Conservation (phyloP, 2,329 filamentous ascomycete species). For the Cytospora schulzeri region DNA sequence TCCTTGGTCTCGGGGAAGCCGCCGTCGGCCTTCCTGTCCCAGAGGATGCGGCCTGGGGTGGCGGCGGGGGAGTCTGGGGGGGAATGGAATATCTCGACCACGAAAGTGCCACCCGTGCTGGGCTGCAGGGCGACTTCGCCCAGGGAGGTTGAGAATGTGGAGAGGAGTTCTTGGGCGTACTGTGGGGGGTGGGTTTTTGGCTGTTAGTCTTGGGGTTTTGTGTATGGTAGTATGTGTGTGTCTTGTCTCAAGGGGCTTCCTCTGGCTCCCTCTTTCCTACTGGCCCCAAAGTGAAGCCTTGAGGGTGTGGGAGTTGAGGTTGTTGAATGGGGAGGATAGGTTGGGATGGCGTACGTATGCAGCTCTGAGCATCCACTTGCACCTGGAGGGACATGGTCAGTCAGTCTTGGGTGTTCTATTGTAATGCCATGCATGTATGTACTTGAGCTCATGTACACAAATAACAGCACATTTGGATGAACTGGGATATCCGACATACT, state of each 20-base stretch:
- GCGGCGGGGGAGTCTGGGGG: slow-evolving; percentile 26
- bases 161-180: slow-evolving; percentile 94
- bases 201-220: background rate
- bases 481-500: slow-evolving; percentile 6
- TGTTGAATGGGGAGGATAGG: slow-evolving; percentile 4
- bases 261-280: background rate
- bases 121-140: slow-evolving; percentile 89
- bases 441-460: background rate
- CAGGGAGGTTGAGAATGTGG: slow-evolving; percentile 81
- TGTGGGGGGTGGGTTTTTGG: slow-evolving; percentile 40
- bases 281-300: background rate
- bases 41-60: slow-evolving; percentile 61
- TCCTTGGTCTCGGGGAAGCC: slow-evolving; percentile 95
- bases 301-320: slow-evolving; percentile 8
- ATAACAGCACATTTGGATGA: no score
- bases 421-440: background rate
- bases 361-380: slow-evolving; percentile 86
- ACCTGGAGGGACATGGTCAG: slow-evolving; percentile 50
- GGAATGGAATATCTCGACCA: slow-evolving; percentile 63
- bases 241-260: slow-evolving; percentile 6
- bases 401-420: background rate
- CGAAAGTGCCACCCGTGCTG: slow-evolving; percentile 80
- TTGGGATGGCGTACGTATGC: slow-evolving; percentile 66
- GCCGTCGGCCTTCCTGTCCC: slow-evolving; percentile 85
- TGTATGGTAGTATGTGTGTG: no score